Evolutionary conservation across 495 filamentous ascomycete genomes (phyloP).

Genomic region (Chaetomium fimeti): DNA sequence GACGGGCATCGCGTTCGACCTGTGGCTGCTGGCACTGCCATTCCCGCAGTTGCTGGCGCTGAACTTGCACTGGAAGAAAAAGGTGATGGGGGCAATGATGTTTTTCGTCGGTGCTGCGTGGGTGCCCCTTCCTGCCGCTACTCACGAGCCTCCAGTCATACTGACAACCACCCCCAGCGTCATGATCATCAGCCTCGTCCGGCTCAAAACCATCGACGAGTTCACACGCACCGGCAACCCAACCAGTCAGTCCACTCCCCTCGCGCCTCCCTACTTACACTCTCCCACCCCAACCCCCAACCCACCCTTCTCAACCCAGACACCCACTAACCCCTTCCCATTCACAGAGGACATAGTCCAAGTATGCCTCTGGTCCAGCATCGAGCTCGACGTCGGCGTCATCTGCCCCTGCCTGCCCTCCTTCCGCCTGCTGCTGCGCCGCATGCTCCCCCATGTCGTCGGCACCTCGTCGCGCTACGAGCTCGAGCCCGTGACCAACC

Average conservation of each 20-base stretch:
- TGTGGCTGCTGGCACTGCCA: slow-evolving; percentile 42
- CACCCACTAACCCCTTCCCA: background rate
- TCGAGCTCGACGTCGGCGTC: slow-evolving; percentile 38
- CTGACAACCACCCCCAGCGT: slow-evolving; percentile 24
- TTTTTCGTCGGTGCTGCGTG: slow-evolving; percentile 42
- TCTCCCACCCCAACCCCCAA: background rate
- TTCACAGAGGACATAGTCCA: slow-evolving; percentile 33
- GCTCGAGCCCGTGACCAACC: slow-evolving; percentile 15
- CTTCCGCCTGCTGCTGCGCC: slow-evolving; percentile 31
- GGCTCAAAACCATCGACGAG: slow-evolving; percentile 34
- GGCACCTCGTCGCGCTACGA: slow-evolving; percentile 24
- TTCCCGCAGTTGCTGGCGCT: slow-evolving; percentile 37
- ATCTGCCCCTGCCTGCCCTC: slow-evolving; percentile 36
- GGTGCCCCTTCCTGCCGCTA: slow-evolving; percentile 8
- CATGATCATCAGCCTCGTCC: slow-evolving; percentile 34
- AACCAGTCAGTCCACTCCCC: slow-evolving; percentile 26
- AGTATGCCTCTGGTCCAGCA: slow-evolving; percentile 34
- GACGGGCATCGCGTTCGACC: slow-evolving; percentile 39
- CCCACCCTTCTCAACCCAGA: no score
- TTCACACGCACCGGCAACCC: slow-evolving; percentile 32
- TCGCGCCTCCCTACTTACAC: background rate
- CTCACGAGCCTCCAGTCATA: background rate
- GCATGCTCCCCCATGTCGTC: slow-evolving; percentile 24
- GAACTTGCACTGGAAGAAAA: slow-evolving; percentile 40
- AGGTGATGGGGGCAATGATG: slow-evolving; percentile 38